phyloP scores from a whole-genome alignment of 176 grass and related monocot genomes.

The Aegilops speltoides region DNA sequence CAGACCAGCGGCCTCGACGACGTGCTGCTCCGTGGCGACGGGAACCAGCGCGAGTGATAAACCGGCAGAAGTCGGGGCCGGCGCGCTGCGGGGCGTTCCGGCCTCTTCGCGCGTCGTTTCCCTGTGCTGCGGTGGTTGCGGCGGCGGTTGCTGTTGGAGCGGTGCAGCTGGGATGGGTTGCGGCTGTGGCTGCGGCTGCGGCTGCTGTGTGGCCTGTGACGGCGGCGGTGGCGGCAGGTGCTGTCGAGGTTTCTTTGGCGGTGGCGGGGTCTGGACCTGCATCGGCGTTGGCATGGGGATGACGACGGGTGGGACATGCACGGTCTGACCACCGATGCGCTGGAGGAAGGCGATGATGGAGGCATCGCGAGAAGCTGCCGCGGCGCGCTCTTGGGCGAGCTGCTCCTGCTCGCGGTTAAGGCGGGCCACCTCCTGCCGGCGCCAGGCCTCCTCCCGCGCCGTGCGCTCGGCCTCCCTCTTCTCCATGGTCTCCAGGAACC shows the following conservation, averaged over 20 bases:
- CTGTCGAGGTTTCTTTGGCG: constrained; percentile 34
- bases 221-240: not conserved
- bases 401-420: constrained; percentile 85
- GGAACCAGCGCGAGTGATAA: constrained; percentile 41
- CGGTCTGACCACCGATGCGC: constrained; percentile 61
- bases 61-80: constrained; percentile 13
- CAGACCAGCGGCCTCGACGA: constrained; percentile 5
- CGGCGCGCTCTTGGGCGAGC: constrained; percentile 74
- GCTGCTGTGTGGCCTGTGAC: not conserved
- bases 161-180: constrained; percentile 40
- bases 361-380: constrained; percentile 71
- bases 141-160: constrained; percentile 41
- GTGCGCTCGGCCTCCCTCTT: constrained; percentile 80
- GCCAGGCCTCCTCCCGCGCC: constrained; percentile 85
- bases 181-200: not conserved
- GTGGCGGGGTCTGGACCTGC: constrained; percentile 21
- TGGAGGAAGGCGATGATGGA: constrained; percentile 82
- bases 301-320: constrained; percentile 27
- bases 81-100: constrained; percentile 18
- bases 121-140: constrained; percentile 19
- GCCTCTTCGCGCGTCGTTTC: constrained; percentile 29
- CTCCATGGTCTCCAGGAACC: constrained; percentile 87
- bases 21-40: constrained; percentile 4
- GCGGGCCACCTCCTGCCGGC: constrained; percentile 81
- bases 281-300: constrained; percentile 4